Base-by-base conservation (phyloP, 371 early-diverging fungal species). In the Mortierella sp. region DNA sequence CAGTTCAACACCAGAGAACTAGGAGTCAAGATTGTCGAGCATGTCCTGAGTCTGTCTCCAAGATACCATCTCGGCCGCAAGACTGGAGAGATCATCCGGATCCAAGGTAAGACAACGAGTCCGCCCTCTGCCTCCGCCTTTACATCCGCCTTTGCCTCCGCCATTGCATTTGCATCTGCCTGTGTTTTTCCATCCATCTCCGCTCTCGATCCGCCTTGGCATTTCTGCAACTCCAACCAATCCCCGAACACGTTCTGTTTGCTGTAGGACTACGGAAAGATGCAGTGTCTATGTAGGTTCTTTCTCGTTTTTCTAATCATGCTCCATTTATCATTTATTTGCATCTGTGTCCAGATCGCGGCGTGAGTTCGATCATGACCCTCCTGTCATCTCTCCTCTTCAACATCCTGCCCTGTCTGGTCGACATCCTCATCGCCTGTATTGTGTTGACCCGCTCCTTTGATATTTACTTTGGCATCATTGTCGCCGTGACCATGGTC, bases 51-150 rank as follows among this genome's bases (percentile, higher is more conserved):
- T 23, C 87, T 97, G 26, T 94, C 95, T 0, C 77, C 97, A 25
- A 84, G 92, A n/a, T 98, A 92, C 74, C 97, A 98, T 72, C 88
- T 97, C 62, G 94, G 92, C 62, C 91, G 97, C 60, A 97, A 97
- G 77, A 98, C 98, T 0, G 97, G 97, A n/a, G 97, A 96, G 70
- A 92, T 94, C 25, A 82, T 95, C 50, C 88, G 95, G 11, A 91
- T 93, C 9, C 88, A 89, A 80, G 85, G 83, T 82, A 80, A 60
- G 21, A 7, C n/a, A n/a, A n/a, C n/a, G n/a, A n/a, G n/a, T n/a
- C n/a, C n/a, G n/a, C n/a, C n/a, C n/a, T n/a, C n/a, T n/a, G n/a
- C n/a, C n/a, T n/a, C n/a, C n/a, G n/a, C n/a, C n/a, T n/a, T n/a
- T n/a, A n/a, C n/a, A n/a, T n/a, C n/a, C n/a, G n/a, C n/a, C n/a